phyloP scores from a whole-genome alignment of 345 rosid genomes.

The Aquilaria sinensis region DNA sequence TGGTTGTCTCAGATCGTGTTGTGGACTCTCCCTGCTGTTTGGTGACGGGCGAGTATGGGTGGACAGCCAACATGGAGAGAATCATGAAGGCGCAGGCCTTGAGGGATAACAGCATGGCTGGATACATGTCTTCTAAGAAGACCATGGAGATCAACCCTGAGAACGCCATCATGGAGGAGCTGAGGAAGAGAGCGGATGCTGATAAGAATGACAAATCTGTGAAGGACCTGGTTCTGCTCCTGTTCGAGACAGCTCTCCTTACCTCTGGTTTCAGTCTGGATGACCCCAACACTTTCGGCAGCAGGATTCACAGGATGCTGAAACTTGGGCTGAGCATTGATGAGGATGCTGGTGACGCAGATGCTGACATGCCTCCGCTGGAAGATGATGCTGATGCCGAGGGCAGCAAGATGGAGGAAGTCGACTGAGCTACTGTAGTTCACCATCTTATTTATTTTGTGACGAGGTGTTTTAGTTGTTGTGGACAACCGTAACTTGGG shows the following conservation, averaged over 20 bases:
- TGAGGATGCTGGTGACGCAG: slow-evolving; percentile 61
- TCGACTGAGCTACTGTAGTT: slow-evolving; percentile 40
- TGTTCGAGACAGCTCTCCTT: slow-evolving; percentile 75
- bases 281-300: slow-evolving; percentile 85
- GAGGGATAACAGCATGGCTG: slow-evolving; percentile 84
- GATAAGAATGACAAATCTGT: slow-evolving; percentile 90
- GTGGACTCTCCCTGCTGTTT: slow-evolving; percentile 88
- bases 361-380: slow-evolving; percentile 71
- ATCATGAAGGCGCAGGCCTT: slow-evolving; percentile 88
- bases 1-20: slow-evolving; percentile 74
- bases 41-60: slow-evolving; percentile 78
- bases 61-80: slow-evolving; percentile 95
- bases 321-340: slow-evolving; percentile 83
- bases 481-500: too few species aligned
- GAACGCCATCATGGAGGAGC: slow-evolving; percentile 84
- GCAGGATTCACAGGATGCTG: slow-evolving; percentile 84
- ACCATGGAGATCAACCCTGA: slow-evolving; percentile 89
- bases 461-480: not conserved
- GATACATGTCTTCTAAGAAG: slow-evolving; percentile 87
- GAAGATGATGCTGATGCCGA: slow-evolving; percentile 75
- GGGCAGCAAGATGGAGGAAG: slow-evolving; percentile 96
- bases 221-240: slow-evolving; percentile 72
- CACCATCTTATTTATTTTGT: not conserved
- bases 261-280: slow-evolving; percentile 91
- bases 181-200: slow-evolving; percentile 76